Evolutionary conservation across 257 asterid species (phyloP), one percentile per base, ranked within the genome.

Genomic region (Lavandula angustifolia): DNA sequence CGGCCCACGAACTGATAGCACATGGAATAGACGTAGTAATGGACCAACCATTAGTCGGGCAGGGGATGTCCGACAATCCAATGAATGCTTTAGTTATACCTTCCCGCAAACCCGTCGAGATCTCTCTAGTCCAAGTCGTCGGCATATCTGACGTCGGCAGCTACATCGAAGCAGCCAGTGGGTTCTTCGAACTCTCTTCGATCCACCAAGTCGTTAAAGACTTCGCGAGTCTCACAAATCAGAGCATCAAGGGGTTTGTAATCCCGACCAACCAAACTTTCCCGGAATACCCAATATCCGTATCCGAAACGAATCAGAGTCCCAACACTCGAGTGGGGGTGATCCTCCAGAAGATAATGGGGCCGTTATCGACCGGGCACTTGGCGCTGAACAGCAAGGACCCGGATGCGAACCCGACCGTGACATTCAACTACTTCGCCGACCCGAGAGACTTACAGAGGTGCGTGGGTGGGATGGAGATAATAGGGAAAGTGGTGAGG

Each of bases 51-150:
- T 50, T 67, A 68, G 95, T 91, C 47, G 96, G 98, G 40, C 87
- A 80, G 50, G 90, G 82, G 35, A 83, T 91, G 90, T 70, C 94
- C 0, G 98, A 91, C 66, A 88, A 91, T 47, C 98, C 98, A 9
- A 84, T 80, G 88, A 91, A 84, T 51, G 81, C 78, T 3, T 38
- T 88, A 11, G 5, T 86, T n/a, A 29, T 91, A 12, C 95, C 96
- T 17, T 79, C 94, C 5, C 82, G 77, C 1, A 71, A 44, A 40
- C 88, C 96, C 12, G 87, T 88, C 0, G 95, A 88, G 40, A 54
- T 67, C 9, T 86, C 96, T 9, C 83, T 84, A 0, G 74, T 83
- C 14, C 78, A 88, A 67, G 85, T 76, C 0, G 98, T 88, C 8
- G 98, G 92, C 22, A 85, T 91, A 4, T 78, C 95, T 0, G 52